Evolutionary conservation across 2,329 filamentous ascomycete genomes (phyloP).

Genomic region (Calonectria naviculata): DNA sequence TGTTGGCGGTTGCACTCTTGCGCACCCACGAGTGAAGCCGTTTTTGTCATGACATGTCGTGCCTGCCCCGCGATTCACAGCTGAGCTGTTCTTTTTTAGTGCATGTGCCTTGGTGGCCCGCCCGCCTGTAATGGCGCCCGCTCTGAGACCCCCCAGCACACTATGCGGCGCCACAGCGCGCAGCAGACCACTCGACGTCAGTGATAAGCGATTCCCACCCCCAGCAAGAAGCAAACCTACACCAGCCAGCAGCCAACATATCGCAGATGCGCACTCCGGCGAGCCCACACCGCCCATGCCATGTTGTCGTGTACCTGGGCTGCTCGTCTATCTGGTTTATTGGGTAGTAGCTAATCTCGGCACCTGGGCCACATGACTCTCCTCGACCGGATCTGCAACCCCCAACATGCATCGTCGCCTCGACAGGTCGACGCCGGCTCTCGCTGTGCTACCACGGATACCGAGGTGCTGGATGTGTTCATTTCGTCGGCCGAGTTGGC

Average conservation of each 20-base stretch:
- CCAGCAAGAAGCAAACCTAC: background rate
- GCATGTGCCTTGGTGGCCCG: background rate
- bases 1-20: background rate
- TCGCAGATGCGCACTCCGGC: background rate
- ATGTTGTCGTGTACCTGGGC: background rate
- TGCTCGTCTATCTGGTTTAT: slow-evolving; percentile 1
- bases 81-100: background rate
- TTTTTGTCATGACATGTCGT: slow-evolving; percentile 5
- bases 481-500: background rate
- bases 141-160: background rate
- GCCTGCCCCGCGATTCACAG: slow-evolving; percentile 1
- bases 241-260: background rate
- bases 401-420: background rate
- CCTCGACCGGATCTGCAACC: background rate
- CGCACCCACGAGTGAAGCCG: background rate
- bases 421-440: too few relatives aligned
- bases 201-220: slow-evolving; percentile 10
- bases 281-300: background rate
- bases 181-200: slow-evolving; percentile 9
- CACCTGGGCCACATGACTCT: slow-evolving; percentile 10
- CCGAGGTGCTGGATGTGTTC: background rate
- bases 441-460: background rate
- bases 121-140: background rate
- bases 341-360: slow-evolving; percentile 13
- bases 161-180: background rate